Evolutionary conservation across 202 grass and related monocot species (phyloP).

Genomic region (Schoenoplectus tabernaemontani): DNA sequence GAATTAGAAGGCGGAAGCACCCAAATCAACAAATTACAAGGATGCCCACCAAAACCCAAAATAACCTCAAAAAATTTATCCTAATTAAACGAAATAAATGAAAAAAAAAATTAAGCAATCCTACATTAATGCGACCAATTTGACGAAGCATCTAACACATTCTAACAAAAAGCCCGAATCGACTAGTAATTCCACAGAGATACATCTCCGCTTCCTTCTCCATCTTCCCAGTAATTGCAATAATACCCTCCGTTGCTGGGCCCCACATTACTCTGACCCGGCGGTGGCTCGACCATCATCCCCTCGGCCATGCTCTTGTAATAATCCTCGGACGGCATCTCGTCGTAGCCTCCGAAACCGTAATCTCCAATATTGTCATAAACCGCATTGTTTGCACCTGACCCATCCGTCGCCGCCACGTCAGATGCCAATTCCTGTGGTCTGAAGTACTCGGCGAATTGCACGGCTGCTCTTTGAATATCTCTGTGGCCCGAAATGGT

Average conservation of each 20-base stretch:
- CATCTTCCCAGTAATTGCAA: slow-evolving; percentile 24
- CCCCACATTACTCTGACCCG: background rate
- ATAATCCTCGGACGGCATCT: slow-evolving; percentile 5
- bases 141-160: background rate
- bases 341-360: background rate
- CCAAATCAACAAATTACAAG: slow-evolving; percentile 16
- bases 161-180: background rate
- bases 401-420: background rate
- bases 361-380: background rate
- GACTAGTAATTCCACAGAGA: slow-evolving; percentile 23
- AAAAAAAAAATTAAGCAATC: background rate
- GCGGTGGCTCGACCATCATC: slow-evolving; percentile 27
- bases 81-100: background rate
- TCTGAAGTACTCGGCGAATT: slow-evolving; percentile 36
- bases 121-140: background rate
- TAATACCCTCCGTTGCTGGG: background rate
- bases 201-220: slow-evolving; percentile 19
- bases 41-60: background rate
- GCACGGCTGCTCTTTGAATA: slow-evolving; percentile 57
- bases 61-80: background rate
- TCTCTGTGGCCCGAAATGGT: slow-evolving; percentile 41
- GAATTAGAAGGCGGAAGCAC: background rate
- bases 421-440: slow-evolving; percentile 10
- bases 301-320: slow-evolving; percentile 31
- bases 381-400: background rate